phyloP scores from a whole-genome alignment of 2,329 filamentous ascomycete genomes.

The Chrysoporthe deuterocubensis region DNA sequence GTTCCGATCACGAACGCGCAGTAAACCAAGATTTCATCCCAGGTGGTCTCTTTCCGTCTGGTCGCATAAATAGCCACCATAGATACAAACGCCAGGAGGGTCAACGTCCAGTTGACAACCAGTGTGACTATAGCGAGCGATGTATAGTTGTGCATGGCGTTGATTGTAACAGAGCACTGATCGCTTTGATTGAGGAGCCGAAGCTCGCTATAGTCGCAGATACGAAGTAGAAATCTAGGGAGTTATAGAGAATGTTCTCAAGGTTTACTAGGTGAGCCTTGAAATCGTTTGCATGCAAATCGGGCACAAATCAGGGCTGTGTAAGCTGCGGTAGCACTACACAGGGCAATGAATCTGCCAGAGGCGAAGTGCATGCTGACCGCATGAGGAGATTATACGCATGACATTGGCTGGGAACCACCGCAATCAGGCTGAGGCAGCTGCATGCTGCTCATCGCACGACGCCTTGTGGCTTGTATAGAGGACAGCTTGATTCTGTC shows the following conservation, averaged over 20 bases:
- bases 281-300: neutral
- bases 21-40: neutral
- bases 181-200: neutral
- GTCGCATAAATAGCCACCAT: neutral
- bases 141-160: neutral
- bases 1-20: neutral
- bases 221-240: neutral
- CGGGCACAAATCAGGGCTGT: neutral
- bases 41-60: neutral
- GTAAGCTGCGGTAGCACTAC: neutral
- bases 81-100: constrained; percentile 11
- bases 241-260: neutral
- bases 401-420: too few species aligned
- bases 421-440: too few species aligned
- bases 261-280: neutral
- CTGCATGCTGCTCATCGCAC: too few species aligned
- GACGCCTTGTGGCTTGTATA: too few species aligned
- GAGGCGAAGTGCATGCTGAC: neutral
- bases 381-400: neutral
- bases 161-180: neutral
- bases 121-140: constrained; percentile 17
- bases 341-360: neutral
- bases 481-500: too few species aligned
- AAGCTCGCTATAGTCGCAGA: neutral
- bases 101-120: constrained; percentile 19